These are phyloP conservation scores for Macrolepiota fuliginosa DNA, from an alignment of 768 basidiomycete genomes.

Conservation along the genomic window DNA sequence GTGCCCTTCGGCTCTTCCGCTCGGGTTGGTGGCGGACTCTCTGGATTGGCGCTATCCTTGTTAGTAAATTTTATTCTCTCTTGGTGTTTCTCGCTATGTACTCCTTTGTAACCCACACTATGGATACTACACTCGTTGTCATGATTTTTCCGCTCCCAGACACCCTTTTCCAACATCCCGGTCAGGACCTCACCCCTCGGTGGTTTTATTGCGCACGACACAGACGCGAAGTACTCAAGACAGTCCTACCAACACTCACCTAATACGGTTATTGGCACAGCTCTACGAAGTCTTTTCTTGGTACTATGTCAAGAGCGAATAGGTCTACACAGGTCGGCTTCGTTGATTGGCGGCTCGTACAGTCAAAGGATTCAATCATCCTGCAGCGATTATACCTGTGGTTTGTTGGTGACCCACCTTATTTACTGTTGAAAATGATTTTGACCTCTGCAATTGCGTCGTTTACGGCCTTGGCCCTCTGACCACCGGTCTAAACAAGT, in stretches of 20 bases:
- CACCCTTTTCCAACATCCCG: conserved; percentile 1
- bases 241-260: background rate
- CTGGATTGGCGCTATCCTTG: conserved; percentile 39
- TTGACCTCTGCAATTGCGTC: background rate
- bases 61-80: conserved; percentile 25
- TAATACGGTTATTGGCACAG: background rate
- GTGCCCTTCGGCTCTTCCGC: too few species aligned
- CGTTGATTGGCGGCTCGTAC: background rate
- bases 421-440: background rate
- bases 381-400: background rate
- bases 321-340: background rate
- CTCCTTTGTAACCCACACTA: conserved; percentile 34
- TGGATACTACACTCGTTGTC: conserved; percentile 21
- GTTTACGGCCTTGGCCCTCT: background rate
- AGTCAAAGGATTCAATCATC: background rate
- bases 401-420: background rate
- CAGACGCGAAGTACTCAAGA: background rate
- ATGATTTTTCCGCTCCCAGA: conserved; percentile 15
- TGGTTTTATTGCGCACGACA: background rate
- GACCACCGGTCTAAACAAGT: conserved; percentile 19
- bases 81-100: conserved; percentile 22
- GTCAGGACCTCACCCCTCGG: background rate
- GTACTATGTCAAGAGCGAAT: background rate
- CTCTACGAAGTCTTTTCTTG: background rate
- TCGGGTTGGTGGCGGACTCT: conserved; percentile 42